Evolutionary conservation across 2,329 filamentous ascomycete genomes (phyloP).

Genomic region (Emydomyces testavorans): DNA sequence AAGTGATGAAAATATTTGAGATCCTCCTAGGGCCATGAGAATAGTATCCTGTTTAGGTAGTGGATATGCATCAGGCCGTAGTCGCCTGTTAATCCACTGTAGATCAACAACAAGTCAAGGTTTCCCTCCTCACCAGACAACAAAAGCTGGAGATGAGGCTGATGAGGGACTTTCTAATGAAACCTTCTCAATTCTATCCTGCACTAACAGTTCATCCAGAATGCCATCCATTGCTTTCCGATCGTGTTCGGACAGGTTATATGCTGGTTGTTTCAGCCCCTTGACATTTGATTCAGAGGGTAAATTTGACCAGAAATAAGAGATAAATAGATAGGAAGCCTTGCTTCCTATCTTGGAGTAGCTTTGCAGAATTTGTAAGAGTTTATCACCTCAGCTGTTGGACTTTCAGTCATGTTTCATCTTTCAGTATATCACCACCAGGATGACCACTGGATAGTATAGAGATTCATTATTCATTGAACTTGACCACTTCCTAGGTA

Average conservation of each 20-base stretch:
- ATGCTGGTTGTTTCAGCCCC: background rate
- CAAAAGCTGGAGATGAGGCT: background rate
- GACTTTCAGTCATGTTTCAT: too few species aligned
- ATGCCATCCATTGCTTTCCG: background rate
- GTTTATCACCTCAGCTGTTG: too few species aligned
- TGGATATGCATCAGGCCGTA: background rate
- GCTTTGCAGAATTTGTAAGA: too few species aligned
- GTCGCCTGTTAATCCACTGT: background rate
- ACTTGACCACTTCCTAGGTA: too few species aligned
- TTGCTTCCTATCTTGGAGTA: too few species aligned
- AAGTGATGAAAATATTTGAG: slow-evolving; percentile 3
- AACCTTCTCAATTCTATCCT: background rate
- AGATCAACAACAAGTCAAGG: background rate
- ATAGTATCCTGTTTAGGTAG: background rate
- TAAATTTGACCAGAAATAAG: too few species aligned
- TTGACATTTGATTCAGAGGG: too few species aligned
- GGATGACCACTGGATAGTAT: too few species aligned
- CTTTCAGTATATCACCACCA: too few species aligned
- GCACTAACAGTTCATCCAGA: background rate
- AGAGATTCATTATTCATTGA: too few species aligned
- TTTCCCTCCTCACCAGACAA: slow-evolving; percentile 1
- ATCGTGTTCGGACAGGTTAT: background rate
- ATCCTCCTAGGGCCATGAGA: background rate
- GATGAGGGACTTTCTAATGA: background rate
- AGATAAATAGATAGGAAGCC: too few species aligned